Base-by-base conservation (phyloP, 2,329 filamentous ascomycete species). In the Laburnicola sp. region DNA sequence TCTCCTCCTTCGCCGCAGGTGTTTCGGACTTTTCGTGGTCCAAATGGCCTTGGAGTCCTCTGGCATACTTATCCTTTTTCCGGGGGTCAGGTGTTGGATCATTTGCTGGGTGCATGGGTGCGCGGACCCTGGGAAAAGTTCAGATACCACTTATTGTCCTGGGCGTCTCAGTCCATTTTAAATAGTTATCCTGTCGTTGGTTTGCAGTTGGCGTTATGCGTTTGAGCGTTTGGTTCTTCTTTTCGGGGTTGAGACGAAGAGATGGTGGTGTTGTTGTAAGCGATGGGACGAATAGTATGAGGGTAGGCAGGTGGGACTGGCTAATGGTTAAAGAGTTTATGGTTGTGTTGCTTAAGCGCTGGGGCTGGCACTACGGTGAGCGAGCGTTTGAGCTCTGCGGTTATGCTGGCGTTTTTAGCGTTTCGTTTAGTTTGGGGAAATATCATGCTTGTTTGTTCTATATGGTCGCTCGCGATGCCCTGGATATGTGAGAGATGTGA, bases 121-220 rank as follows among this genome's bases (percentile, higher is more conserved):
- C 37, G 44, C 45, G 27, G 32, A 22, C 28, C 42, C 45, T 50
- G 48, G 50, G 50, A 58, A 60, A 60, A 60, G 58, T 57, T 60
- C 50, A 59, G 58, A 59, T 60, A 60, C 56, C 56, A 60, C 44
- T 52, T 51, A 50, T 55, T 16, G 16, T 16, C 16, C 16, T 16
- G 1, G 16, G 16, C 16, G 16, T 50, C 53, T 51, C 54, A 54
- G 48, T 46, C 43, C 40, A 42, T 46, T 39, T 39, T 39, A 8
- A 7, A 34, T 46, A 45, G n/a, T 32, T 36, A 22, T 32, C 23
- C 21, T 5, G 25, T 39, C 45, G 31, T 26, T 16, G 16, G 16
- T 32, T 41, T 27, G 36, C 30, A 35, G 45, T 50, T 30, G 27
- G 45, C 34, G 51, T 28, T 36, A 43, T 26, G 16, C 32, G 36